Conservation (phyloP, 116 monocot species). For the Zostera marina region DNA sequence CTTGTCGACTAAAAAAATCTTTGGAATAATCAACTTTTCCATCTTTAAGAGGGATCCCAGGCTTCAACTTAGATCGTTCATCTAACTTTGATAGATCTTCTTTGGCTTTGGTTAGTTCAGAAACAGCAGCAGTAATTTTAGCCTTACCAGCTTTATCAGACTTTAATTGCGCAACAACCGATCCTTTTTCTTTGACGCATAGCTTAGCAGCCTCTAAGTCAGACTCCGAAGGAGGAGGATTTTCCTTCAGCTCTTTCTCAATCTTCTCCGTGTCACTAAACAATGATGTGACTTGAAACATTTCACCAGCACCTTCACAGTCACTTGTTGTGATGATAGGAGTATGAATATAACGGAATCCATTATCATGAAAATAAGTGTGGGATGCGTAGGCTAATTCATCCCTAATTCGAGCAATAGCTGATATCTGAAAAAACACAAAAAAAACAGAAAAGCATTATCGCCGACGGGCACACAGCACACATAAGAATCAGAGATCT, state of each 20-base stretch:
- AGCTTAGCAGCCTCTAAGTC: conserved; percentile 61
- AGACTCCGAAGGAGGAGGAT: conserved; percentile 70
- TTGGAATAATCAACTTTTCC: conserved; percentile 57
- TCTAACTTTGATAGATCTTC: conserved; percentile 64
- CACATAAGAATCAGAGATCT: too few relatives aligned
- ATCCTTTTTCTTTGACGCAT: conserved; percentile 64
- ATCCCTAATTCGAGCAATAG: conserved; percentile 78
- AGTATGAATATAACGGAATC: conserved; percentile 90
- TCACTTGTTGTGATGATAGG: conserved; percentile 95
- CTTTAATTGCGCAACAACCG: conserved; percentile 49
- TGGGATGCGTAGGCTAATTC: conserved; percentile 83
- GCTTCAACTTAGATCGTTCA: conserved; percentile 66
- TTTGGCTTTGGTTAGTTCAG: conserved; percentile 60
- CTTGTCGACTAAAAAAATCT: conserved; percentile 89
- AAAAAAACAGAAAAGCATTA: not conserved
- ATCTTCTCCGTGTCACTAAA: conserved; percentile 82
- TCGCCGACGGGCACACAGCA: too few relatives aligned
- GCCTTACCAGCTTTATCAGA: conserved; percentile 54
- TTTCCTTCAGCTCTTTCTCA: conserved; percentile 65
- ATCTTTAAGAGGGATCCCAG: conserved; percentile 64
- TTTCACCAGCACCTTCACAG: conserved; percentile 97
- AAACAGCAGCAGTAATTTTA: conserved; percentile 41
- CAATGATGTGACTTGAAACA: conserved; percentile 89
- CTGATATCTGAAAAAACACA: conserved; percentile 51
- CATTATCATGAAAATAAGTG: conserved; percentile 72